These are phyloP conservation scores for Amaranthus cruentus DNA, from an alignment of 148 eudicot species.

Conservation along the genomic window DNA sequence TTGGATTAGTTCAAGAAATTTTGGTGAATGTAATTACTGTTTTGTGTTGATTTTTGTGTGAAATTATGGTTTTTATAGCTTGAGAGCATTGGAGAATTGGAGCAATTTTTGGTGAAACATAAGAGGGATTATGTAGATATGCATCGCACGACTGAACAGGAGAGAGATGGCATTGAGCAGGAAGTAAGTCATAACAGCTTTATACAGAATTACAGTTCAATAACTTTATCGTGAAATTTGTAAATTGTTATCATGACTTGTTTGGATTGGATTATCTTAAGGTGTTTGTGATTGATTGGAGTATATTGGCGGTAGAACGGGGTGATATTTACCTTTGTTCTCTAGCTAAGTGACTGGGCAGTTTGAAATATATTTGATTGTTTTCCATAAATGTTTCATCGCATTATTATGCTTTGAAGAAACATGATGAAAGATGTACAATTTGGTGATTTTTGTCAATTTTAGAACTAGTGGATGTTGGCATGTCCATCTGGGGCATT, in stretches of 20 bases:
- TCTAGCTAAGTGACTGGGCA: no score
- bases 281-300: no score
- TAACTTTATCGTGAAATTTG: no score
- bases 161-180: slow-evolving; percentile 94
- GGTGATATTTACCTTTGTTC: no score
- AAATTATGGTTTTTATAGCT: slow-evolving; percentile 39
- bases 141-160: slow-evolving; percentile 89
- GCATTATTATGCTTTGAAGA: no score
- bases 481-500: no score
- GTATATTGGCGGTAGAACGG: no score
- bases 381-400: no score
- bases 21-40: not conserved
- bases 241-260: not conserved
- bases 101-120: slow-evolving; percentile 72
- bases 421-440: no score
- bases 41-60: slow-evolving; percentile 4
- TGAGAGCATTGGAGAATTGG: slow-evolving; percentile 72
- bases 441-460: no score
- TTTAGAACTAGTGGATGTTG: no score
- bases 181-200: slow-evolving; percentile 51
- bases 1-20: not conserved
- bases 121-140: slow-evolving; percentile 86
- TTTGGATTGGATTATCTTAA: not conserved
- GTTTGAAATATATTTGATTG: no score
- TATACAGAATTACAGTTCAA: not conserved